A percentile compares a stretch with the other conserved stretches of the same genome.
These are phyloP conservation scores for Nicotiana attenuata DNA, from an alignment of 257 asterid species.

Conservation along the genomic window DNA sequence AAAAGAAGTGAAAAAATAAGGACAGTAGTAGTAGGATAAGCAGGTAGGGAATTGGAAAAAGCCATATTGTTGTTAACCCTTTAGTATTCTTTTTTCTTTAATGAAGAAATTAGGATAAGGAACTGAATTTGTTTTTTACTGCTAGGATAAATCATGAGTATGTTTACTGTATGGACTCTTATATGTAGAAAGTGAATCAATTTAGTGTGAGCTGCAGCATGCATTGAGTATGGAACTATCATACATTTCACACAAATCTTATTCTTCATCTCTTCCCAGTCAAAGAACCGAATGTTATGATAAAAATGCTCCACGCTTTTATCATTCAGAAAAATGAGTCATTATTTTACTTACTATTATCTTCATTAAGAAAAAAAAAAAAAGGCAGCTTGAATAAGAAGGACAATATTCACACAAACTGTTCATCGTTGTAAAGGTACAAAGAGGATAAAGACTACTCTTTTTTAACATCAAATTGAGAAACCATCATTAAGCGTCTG, in stretches of 20 bases:
- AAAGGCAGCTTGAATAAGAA: not conserved
- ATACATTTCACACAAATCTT: slow-evolving; percentile 13
- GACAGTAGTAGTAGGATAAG: not conserved
- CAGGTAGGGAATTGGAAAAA: not conserved
- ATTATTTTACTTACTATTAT: not conserved
- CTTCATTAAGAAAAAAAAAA: not conserved
- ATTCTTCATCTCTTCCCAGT: slow-evolving; percentile 6
- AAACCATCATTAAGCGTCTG: too few relatives aligned
- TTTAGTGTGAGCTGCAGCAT: slow-evolving; percentile 45
- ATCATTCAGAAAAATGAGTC: slow-evolving; percentile 4
- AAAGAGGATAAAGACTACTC: too few relatives aligned
- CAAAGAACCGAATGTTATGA: not conserved
- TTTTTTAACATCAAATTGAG: too few relatives aligned
- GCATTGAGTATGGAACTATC: slow-evolving; percentile 29
- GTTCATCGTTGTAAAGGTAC: too few relatives aligned
- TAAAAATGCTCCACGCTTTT: not conserved
- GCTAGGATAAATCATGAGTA: not conserved
- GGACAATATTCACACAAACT: not conserved
- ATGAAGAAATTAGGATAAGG: not conserved
- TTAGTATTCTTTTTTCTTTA: not conserved
- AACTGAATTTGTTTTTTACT: not conserved
- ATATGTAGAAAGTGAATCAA: slow-evolving; percentile 20
- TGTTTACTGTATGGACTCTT: not conserved
- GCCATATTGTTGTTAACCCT: not conserved
- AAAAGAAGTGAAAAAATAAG: not conserved